These are phyloP conservation scores for Oldenlandia corymbosa DNA, from an alignment of 257 asterid species.

Conservation along the genomic window DNA sequence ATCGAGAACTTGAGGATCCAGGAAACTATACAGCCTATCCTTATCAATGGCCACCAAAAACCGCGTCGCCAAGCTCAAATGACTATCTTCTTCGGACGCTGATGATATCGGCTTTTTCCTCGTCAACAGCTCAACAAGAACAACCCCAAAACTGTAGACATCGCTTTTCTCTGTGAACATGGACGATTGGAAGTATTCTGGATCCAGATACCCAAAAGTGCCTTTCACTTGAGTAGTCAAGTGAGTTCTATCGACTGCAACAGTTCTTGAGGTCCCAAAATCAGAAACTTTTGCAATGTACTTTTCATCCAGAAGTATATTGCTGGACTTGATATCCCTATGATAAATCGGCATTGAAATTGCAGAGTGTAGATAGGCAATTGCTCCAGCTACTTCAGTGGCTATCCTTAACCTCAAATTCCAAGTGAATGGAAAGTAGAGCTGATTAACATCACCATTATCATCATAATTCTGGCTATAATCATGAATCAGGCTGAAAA, in stretches of 20 bases:
- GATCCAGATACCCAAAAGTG: constrained; percentile 13
- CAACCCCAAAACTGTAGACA: constrained; percentile 15
- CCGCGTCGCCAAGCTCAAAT: background rate
- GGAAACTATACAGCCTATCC: background rate
- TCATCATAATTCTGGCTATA: background rate
- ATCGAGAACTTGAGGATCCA: background rate
- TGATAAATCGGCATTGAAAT: constrained; percentile 7
- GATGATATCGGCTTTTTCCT: background rate
- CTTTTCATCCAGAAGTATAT: constrained; percentile 11
- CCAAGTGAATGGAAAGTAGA: constrained; percentile 5
- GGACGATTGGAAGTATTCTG: constrained; percentile 9
- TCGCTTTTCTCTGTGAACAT: constrained; percentile 6
- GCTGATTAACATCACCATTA: no score
- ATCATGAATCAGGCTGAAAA: constrained; percentile 2
- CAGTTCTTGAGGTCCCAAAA: background rate
- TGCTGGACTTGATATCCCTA: constrained; percentile 14
- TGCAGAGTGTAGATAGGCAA: constrained; percentile 13
- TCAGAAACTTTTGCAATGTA: background rate
- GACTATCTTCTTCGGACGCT: background rate
- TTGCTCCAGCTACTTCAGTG: constrained; percentile 9
- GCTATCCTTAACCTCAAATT: constrained; percentile 9
- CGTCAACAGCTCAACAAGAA: constrained; percentile 10
- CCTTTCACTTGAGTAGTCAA: constrained; percentile 5
- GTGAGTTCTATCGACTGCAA: constrained; percentile 10
- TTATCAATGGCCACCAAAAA: constrained; percentile 4